A percentile compares a stretch with the other conserved stretches of the same genome.
These are phyloP conservation scores for Hypoxylon sp. DNA, from an alignment of 2,329 filamentous ascomycete genomes.

Conservation along the genomic window DNA sequence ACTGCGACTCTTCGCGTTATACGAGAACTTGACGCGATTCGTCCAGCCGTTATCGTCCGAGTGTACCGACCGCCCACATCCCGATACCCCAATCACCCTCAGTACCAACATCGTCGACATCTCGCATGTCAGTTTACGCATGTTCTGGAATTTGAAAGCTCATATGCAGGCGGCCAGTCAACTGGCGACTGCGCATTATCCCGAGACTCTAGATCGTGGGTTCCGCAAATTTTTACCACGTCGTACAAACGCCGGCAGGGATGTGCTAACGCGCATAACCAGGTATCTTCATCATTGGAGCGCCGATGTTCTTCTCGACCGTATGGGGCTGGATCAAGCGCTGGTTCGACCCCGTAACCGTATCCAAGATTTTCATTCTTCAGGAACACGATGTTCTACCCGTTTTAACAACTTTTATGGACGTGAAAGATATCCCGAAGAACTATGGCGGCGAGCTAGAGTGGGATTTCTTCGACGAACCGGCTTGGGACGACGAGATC, in stretches of 20 bases:
- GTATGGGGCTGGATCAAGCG: conserved; percentile 96
- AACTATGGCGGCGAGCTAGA: conserved; percentile 90
- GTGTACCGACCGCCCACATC: conserved; percentile 77
- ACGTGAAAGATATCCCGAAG: conserved; percentile 85
- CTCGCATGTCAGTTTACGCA: conserved; percentile 86
- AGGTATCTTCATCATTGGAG: conserved; percentile 81
- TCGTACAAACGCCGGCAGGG: not conserved
- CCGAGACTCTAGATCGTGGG: conserved; percentile 90
- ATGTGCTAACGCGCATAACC: conserved; percentile 28
- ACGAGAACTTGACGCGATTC: conserved; percentile 92
- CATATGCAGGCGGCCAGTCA: conserved; percentile 95
- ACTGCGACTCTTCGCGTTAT: conserved; percentile 89
- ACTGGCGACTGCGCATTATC: conserved; percentile 93
- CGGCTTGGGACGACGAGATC: conserved; percentile 63
- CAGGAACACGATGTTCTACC: conserved; percentile 78
- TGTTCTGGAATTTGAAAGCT: conserved; percentile 94
- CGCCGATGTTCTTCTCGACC: conserved; percentile 90
- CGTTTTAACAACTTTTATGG: conserved; percentile 86
- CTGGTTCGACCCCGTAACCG: conserved; percentile 95
- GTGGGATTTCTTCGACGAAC: conserved; percentile 86
- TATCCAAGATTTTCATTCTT: conserved; percentile 96
- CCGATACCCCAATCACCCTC: conserved; percentile 88
- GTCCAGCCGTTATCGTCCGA: conserved; percentile 87
- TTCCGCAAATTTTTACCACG: not conserved
- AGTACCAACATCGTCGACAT: conserved; percentile 97